These are phyloP conservation scores for Corinectria fuckeliana DNA, from an alignment of 2,329 filamentous ascomycete genomes.

Conservation along the genomic window DNA sequence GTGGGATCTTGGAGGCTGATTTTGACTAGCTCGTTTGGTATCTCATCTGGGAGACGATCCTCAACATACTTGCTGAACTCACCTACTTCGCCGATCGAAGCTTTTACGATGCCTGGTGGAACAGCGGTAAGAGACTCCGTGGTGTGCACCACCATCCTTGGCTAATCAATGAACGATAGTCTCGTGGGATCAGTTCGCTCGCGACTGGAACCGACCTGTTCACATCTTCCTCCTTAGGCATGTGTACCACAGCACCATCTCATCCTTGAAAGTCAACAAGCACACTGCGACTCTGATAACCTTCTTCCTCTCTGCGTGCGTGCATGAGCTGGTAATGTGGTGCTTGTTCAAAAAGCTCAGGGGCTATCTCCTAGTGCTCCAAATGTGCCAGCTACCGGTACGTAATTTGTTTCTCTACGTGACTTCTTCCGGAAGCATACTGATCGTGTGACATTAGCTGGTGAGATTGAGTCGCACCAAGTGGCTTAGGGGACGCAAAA, in stretches of 20 bases:
- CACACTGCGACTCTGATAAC: constrained; percentile 77
- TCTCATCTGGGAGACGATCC: constrained; percentile 78
- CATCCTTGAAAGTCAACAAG: constrained; percentile 72
- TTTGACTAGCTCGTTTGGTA: constrained; percentile 70
- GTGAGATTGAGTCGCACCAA: constrained; percentile 71
- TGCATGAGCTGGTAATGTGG: constrained; percentile 82
- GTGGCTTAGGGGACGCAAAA: constrained; percentile 66
- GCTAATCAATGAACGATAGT: constrained; percentile 42
- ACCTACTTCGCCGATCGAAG: constrained; percentile 79
- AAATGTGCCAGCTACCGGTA: constrained; percentile 75
- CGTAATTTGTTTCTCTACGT: constrained; percentile 25
- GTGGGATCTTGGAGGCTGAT: not conserved
- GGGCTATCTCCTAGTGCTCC: constrained; percentile 74
- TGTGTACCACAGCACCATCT: constrained; percentile 81
- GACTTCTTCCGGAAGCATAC: not conserved
- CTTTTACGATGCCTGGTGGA: constrained; percentile 73
- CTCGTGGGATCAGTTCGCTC: constrained; percentile 78
- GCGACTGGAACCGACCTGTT: constrained; percentile 80
- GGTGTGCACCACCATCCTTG: not conserved
- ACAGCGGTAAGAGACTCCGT: constrained; percentile 51
- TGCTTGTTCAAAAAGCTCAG: constrained; percentile 80
- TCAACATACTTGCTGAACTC: constrained; percentile 79
- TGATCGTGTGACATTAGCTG: constrained; percentile 48
- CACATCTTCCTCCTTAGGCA: constrained; percentile 80
- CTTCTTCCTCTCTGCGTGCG: constrained; percentile 73